Base-by-base conservation (phyloP, 2,329 filamentous ascomycete species). In the Trichoderma sp. region DNA sequence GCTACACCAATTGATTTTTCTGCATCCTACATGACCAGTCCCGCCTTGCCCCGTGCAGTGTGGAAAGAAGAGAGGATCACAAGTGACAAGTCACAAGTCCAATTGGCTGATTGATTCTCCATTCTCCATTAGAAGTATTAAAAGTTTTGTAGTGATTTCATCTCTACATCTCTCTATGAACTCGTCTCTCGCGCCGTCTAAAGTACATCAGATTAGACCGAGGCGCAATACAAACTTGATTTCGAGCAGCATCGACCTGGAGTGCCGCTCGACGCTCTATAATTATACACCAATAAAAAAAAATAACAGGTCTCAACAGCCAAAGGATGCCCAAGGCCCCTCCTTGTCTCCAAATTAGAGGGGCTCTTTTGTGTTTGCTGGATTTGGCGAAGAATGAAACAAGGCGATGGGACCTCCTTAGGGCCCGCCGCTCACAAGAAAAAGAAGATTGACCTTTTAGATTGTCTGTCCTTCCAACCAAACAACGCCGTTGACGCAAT, bases 201-300 rank as follows among this genome's bases (percentile, higher is more conserved):
- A 74, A 61, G 75, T 79, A 79, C 77, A 78, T 79, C 73, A 76
- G 70, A 79, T 79, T 78, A 79, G 75, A 79, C 76, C 74, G 72
- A 74, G 52, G 76, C 72, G 72, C 78, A 74, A 79, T 79, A 75
- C 76, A 75, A 72, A 71, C 72, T 69, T 70, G 29, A 34, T 37
- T 50, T 73, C 73, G 74, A 76, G 73, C 73, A 72, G 72, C 74
- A 71, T 72, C 72, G 73, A 73, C 73, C 70, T 75, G 73, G 76
- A 77, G 76, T 78, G 76, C 74, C 77, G 75, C 77, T 75, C 65
- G 73, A 72, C 77, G 75, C 74, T 78, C 75, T 78, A 77, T 78
- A 76, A 76, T 74, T 77, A 73, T 77, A 77, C 76, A 78, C 72
- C 72, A 71, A 71, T 74, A 69, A 74, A 67, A 64, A 66, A 74